Evolutionary conservation across 371 early-diverging fungal genomes (phyloP).

Genomic region (Mucor mucedo): DNA sequence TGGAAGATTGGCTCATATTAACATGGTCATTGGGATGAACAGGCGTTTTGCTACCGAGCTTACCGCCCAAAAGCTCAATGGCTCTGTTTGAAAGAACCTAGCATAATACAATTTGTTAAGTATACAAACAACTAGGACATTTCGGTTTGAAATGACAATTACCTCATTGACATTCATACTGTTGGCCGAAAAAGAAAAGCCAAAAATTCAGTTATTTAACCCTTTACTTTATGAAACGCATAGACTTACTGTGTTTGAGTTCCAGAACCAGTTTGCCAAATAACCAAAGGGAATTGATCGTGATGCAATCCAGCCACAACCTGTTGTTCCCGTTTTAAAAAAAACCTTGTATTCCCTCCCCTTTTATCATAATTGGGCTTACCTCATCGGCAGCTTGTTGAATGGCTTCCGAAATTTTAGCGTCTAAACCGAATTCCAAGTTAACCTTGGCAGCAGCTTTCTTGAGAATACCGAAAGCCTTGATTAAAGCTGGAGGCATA

Average conservation of each 20-base stretch:
- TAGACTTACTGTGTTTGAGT: conserved; percentile 86
- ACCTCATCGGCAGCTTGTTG: conserved; percentile 78
- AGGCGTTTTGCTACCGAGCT: conserved; percentile 77
- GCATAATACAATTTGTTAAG: neutral
- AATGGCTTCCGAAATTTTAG: conserved; percentile 75
- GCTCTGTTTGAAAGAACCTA: conserved; percentile 88
- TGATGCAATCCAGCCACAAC: conserved; percentile 80
- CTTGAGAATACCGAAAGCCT: conserved; percentile 88
- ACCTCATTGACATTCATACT: conserved; percentile 84
- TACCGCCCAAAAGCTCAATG: conserved; percentile 85
- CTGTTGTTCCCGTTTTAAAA: conserved; percentile 16
- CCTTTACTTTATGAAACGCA: too few relatives aligned
- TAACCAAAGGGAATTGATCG: conserved; percentile 89
- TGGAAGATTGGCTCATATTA: conserved; percentile 89
- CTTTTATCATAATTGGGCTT: neutral
- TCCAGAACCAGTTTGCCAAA: conserved; percentile 91
- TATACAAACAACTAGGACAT: too few relatives aligned
- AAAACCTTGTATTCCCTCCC: too few relatives aligned
- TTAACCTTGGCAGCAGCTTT: conserved; percentile 88
- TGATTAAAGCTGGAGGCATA: conserved; percentile 86
- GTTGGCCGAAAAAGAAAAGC: conserved; percentile 1
- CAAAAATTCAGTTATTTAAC: neutral
- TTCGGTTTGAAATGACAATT: neutral
- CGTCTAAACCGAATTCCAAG: conserved; percentile 72
- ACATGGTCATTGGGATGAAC: conserved; percentile 94